Conservation (phyloP, 352 stramenopile species). For the Phytophthora lateralis region DNA sequence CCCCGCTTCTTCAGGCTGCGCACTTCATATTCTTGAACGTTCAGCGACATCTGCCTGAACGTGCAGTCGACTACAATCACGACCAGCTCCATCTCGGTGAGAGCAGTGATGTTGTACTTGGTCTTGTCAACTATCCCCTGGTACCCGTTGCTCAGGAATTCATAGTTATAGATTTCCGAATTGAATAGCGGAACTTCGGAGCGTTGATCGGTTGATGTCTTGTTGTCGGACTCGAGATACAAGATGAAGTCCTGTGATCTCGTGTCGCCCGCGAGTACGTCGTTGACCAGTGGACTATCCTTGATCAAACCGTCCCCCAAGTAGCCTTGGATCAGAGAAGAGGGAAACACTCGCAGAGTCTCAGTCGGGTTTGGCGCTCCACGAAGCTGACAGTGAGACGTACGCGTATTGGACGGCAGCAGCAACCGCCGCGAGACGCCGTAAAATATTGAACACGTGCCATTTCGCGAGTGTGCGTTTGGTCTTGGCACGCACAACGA, state of each 20-base stretch:
- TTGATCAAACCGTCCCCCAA: constrained; percentile 31
- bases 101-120: constrained; percentile 40
- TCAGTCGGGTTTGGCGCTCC: constrained; percentile 23
- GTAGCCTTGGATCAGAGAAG: constrained; percentile 34
- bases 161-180: constrained; percentile 36
- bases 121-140: constrained; percentile 19
- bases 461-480: constrained; percentile 1
- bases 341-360: constrained; percentile 11
- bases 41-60: constrained; percentile 25
- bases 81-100: constrained; percentile 44
- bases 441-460: constrained; percentile 27
- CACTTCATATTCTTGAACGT: constrained; percentile 39
- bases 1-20: constrained; percentile 19
- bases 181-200: constrained; percentile 3
- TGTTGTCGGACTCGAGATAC: constrained; percentile 34
- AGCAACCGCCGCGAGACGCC: constrained; percentile 30
- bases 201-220: constrained; percentile 25
- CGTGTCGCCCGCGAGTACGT: constrained; percentile 27
- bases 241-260: constrained; percentile 32
- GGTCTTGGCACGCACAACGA: constrained; percentile 6
- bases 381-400: constrained; percentile 32
- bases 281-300: constrained; percentile 38
- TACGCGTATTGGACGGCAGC: constrained; percentile 35
- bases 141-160: constrained; percentile 37
- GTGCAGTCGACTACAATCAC: constrained; percentile 45